These are phyloP conservation scores for Dictyostelium capitatum DNA, from an alignment of 78 protist species.

Conservation along the genomic window DNA sequence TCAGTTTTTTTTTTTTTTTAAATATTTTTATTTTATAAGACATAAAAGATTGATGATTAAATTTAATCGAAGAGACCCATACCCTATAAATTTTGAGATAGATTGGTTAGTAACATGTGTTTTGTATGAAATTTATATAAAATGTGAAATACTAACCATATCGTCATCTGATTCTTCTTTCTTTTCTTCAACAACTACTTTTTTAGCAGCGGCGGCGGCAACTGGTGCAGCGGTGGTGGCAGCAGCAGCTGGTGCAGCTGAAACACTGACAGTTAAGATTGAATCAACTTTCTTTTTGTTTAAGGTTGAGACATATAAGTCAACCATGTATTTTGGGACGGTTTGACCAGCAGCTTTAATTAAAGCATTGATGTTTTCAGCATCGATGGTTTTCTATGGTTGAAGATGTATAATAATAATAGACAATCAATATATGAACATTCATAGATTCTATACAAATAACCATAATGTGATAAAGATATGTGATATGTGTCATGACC, in stretches of 20 bases:
- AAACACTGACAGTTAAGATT: conserved; percentile 55
- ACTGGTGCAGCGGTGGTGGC: conserved; percentile 60
- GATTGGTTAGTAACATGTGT: neutral
- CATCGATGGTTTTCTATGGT: conserved; percentile 21
- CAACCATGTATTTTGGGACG: conserved; percentile 30
- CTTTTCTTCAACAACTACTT: conserved; percentile 47
- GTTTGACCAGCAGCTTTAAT: conserved; percentile 61
- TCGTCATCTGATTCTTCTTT: conserved; percentile 67
- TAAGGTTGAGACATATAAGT: conserved; percentile 31
- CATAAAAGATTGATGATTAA: neutral
- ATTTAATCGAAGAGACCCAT: conserved; percentile 76
- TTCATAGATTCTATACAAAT: neutral
- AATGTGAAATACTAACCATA: conserved; percentile 25
- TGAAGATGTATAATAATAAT: too few species aligned
- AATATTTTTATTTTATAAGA: neutral
- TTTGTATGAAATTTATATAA: too few species aligned
- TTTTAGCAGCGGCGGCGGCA: conserved; percentile 19
- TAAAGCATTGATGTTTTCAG: conserved; percentile 27
- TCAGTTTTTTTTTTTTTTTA: neutral
- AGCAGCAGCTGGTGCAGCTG: conserved; percentile 31
- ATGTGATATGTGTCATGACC: too few species aligned
- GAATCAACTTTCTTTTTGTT: conserved; percentile 54
- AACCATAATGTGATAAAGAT: too few species aligned
- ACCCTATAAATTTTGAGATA: conserved; percentile 28
- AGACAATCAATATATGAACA: neutral